Evolutionary conservation across 768 basidiomycete species (phyloP).

Genomic region (Auricularia sp.): DNA sequence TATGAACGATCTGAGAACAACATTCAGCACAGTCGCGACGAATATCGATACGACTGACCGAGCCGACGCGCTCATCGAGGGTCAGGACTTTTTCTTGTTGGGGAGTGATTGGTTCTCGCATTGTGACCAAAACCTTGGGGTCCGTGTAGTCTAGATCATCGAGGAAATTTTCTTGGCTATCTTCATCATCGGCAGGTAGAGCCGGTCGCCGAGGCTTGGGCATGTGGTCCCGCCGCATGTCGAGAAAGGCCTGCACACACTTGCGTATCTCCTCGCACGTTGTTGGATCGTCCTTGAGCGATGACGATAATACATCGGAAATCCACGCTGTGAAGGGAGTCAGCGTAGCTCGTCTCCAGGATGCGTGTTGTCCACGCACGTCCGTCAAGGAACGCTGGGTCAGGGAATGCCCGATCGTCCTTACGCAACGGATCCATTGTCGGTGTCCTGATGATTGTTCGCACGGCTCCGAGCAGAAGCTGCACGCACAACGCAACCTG

Average conservation of each 20-base stretch:
- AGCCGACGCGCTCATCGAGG: constrained; percentile 41
- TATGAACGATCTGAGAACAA: constrained; percentile 36
- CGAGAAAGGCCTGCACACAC: constrained; percentile 51
- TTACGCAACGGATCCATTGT: constrained; percentile 29
- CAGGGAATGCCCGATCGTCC: constrained; percentile 42
- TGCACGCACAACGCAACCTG: constrained; percentile 31
- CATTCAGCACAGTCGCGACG: not conserved
- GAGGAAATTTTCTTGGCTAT: constrained; percentile 65
- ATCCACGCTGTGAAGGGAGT: constrained; percentile 44
- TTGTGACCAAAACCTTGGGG: constrained; percentile 44
- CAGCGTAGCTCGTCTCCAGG: constrained; percentile 1
- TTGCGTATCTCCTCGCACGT: constrained; percentile 47
- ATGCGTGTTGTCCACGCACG: constrained; percentile 28
- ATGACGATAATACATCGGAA: constrained; percentile 35
- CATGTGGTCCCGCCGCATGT: constrained; percentile 40
- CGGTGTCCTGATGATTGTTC: constrained; percentile 37
- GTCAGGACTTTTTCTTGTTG: constrained; percentile 4
- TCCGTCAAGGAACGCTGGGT: constrained; percentile 46
- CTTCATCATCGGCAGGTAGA: constrained; percentile 37
- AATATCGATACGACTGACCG: constrained; percentile 28
- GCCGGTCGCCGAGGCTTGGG: constrained; percentile 28
- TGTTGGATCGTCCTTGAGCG: constrained; percentile 32
- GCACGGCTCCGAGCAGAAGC: constrained; percentile 47
- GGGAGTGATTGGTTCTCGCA: constrained; percentile 29
- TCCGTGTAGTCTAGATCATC: constrained; percentile 23